These are phyloP conservation scores for Xerocomus minutiporus DNA, from an alignment of 1,284 basidiomycete genomes.

Conservation along the genomic window DNA sequence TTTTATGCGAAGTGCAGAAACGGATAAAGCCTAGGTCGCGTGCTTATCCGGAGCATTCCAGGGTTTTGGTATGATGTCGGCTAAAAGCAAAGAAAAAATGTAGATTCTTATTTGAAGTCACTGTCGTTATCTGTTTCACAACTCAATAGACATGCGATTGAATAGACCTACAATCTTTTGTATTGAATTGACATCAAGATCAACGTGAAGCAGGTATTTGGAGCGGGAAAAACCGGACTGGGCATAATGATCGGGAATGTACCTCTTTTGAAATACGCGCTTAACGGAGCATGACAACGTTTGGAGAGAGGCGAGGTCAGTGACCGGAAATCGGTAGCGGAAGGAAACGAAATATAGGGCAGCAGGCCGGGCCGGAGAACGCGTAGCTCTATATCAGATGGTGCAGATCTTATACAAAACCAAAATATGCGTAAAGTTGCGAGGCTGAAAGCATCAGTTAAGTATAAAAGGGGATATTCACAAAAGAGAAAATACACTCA, in stretches of 20 bases:
- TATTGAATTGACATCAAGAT: constrained; percentile 57
- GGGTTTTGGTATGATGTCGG: constrained; percentile 71
- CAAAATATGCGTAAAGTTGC: too few species aligned
- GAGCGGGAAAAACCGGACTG: constrained; percentile 37
- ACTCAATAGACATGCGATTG: constrained; percentile 9
- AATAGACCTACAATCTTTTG: constrained; percentile 50
- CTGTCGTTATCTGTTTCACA: not conserved
- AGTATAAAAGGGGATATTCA: too few species aligned
- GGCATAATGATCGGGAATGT: constrained; percentile 40
- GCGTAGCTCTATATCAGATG: constrained; percentile 21
- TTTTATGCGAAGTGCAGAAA: not conserved
- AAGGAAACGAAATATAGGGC: constrained; percentile 41
- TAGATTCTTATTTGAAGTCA: constrained; percentile 41
- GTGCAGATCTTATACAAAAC: constrained; percentile 46
- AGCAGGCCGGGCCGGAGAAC: constrained; percentile 9
- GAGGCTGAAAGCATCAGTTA: too few species aligned
- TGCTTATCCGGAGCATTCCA: constrained; percentile 65
- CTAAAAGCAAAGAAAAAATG: constrained; percentile 59
- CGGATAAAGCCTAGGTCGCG: not conserved
- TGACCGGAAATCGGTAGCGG: constrained; percentile 36
- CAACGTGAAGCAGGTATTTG: constrained; percentile 65
- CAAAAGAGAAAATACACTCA: too few species aligned
- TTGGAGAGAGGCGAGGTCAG: constrained; percentile 25
- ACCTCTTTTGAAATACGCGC: constrained; percentile 45
- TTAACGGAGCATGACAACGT: constrained; percentile 40